Percentiles rank a stretch among this genome's conserved stretches.
These are phyloP conservation scores for Stagonosporopsis cucurbitacearum DNA, from an alignment of 2,329 filamentous ascomycete genomes.

Conservation along the genomic window DNA sequence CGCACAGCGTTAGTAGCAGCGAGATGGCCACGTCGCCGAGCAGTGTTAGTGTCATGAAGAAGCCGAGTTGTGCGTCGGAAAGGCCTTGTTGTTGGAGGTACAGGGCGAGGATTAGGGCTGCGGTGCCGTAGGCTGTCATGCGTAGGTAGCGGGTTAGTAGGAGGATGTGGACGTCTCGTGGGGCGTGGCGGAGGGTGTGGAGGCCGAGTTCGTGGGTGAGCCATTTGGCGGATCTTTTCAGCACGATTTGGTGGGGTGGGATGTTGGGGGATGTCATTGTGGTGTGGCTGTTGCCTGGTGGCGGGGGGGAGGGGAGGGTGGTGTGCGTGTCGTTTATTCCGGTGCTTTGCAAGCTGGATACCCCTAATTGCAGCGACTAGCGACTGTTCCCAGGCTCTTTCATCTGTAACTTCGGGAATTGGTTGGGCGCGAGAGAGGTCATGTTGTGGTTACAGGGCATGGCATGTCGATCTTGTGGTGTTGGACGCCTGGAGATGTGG, in stretches of 20 bases:
- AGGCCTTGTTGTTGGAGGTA: conserved; percentile 46
- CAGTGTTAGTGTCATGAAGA: conserved; percentile 52
- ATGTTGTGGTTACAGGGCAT: conserved; percentile 8
- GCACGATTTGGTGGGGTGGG: background rate
- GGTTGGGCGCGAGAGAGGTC: background rate
- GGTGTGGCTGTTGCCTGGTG: background rate
- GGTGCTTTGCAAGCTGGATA: background rate
- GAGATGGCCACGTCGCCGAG: conserved; percentile 48
- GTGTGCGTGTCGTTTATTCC: background rate
- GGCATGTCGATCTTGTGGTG: background rate
- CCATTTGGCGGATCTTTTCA: conserved; percentile 1
- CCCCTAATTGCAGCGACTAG: background rate
- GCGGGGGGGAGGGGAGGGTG: background rate
- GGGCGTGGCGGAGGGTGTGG: conserved; percentile 33
- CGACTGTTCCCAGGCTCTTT: background rate
- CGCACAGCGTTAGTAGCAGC: conserved; percentile 47
- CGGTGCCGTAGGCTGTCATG: conserved; percentile 47
- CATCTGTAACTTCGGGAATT: background rate
- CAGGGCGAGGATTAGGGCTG: conserved; percentile 46
- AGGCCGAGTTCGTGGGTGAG: conserved; percentile 34
- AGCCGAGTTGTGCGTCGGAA: conserved; percentile 46
- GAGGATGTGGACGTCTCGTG: conserved; percentile 44
- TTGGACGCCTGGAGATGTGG: conserved; percentile 19
- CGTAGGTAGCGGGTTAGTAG: conserved; percentile 47
- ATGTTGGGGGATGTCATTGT: background rate